These are phyloP conservation scores for Aphanomyces cochlioides DNA, from an alignment of 352 stramenopile genomes.

Conservation along the genomic window DNA sequence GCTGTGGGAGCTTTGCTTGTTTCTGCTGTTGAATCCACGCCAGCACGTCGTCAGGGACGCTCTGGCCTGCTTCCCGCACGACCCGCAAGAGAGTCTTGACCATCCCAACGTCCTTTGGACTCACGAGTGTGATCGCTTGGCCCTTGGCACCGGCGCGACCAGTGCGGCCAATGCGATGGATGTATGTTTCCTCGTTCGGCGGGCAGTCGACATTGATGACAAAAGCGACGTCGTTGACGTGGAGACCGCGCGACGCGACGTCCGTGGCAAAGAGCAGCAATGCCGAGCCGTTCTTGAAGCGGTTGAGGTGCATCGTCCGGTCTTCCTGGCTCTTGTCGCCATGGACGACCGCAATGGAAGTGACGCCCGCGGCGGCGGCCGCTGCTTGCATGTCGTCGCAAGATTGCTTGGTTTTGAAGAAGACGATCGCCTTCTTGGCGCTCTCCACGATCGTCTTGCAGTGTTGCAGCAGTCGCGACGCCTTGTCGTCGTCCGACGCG, in stretches of 20 bases:
- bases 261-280: slow-evolving; percentile 90
- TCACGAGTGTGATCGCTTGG: slow-evolving; percentile 61
- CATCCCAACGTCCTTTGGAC: slow-evolving; percentile 45
- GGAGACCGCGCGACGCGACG: slow-evolving; percentile 85
- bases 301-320: slow-evolving; percentile 94
- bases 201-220: slow-evolving; percentile 92
- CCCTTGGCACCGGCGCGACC: slow-evolving; percentile 84
- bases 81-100: slow-evolving; percentile 6
- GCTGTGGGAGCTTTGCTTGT: neutral
- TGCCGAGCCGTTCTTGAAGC: slow-evolving; percentile 93
- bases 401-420: slow-evolving; percentile 96
- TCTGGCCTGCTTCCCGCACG: slow-evolving; percentile 6
- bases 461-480: slow-evolving; percentile 74
- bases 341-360: slow-evolving; percentile 70
- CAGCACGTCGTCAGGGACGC: neutral
- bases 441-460: slow-evolving; percentile 89
- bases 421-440: slow-evolving; percentile 86
- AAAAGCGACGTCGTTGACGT: slow-evolving; percentile 87
- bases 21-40: neutral
- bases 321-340: slow-evolving; percentile 72
- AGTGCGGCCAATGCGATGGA: slow-evolving; percentile 90
- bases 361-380: slow-evolving; percentile 64
- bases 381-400: slow-evolving; percentile 91
- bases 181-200: slow-evolving; percentile 91
- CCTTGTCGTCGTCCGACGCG: slow-evolving; percentile 65